Percentiles rank a stretch among this genome's conserved stretches.
Evolutionary conservation across 352 stramenopile species (phyloP).

Genomic region (Phytophthora hibernalis): DNA sequence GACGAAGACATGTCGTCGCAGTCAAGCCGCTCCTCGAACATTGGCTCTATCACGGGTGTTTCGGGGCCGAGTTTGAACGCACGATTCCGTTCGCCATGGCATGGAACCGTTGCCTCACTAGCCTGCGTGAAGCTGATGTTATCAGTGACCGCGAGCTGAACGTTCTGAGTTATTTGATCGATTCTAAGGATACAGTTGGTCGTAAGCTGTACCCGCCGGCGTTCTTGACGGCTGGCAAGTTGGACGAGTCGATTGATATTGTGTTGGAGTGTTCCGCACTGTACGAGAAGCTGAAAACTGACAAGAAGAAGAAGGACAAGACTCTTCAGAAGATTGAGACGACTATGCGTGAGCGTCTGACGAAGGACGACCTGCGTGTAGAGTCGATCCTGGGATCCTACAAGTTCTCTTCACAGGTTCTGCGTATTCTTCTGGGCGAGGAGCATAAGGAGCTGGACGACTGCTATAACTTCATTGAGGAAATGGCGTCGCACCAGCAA

Average conservation of each 20-base stretch:
- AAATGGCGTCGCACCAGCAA: constrained; percentile 76
- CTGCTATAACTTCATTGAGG: constrained; percentile 88
- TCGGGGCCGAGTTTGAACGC: constrained; percentile 83
- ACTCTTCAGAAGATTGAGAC: constrained; percentile 86
- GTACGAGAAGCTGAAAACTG: constrained; percentile 82
- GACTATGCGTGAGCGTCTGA: constrained; percentile 80
- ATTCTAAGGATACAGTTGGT: constrained; percentile 73
- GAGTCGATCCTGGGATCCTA: constrained; percentile 88
- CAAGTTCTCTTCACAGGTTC: constrained; percentile 87
- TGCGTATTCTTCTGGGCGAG: constrained; percentile 81
- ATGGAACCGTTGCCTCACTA: constrained; percentile 81
- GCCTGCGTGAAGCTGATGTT: constrained; percentile 79
- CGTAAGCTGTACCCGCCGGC: constrained; percentile 81
- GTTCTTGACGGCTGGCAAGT: constrained; percentile 82
- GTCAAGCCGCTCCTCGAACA: constrained; percentile 58
- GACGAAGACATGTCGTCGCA: constrained; percentile 64
- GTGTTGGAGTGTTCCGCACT: constrained; percentile 79
- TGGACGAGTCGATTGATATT: constrained; percentile 88
- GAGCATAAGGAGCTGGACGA: constrained; percentile 85
- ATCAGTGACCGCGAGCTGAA: constrained; percentile 86
- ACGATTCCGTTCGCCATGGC: constrained; percentile 88
- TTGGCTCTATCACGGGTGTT: constrained; percentile 78
- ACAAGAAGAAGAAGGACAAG: constrained; percentile 92
- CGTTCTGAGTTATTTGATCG: constrained; percentile 85
- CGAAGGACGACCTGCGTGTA: constrained; percentile 84